phyloP scores from a whole-genome alignment of 495 filamentous ascomycete genomes.

The Glonium stellatum region DNA sequence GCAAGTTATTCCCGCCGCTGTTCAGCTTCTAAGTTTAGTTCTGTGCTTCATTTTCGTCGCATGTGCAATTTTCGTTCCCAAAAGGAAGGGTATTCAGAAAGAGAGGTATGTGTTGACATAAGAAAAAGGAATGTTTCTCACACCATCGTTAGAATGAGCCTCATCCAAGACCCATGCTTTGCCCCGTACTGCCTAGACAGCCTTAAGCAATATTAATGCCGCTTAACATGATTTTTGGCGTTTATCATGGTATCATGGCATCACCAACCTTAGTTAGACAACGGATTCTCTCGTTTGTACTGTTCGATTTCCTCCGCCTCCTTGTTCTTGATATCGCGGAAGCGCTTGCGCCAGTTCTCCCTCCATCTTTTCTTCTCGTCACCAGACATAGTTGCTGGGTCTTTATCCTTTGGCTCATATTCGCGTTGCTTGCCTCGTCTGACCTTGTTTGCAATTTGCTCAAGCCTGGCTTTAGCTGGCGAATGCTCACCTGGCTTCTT shows the following conservation, averaged over 20 bases:
- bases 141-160: background rate
- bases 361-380: slow-evolving; percentile 18
- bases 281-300: slow-evolving; percentile 13
- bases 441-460: slow-evolving; percentile 32
- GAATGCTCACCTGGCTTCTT: slow-evolving; percentile 25
- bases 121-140: background rate
- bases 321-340: slow-evolving; percentile 11
- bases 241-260: background rate
- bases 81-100: background rate
- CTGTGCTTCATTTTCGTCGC: background rate
- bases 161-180: background rate
- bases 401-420: slow-evolving; percentile 1
- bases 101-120: background rate
- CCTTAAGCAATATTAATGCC: background rate
- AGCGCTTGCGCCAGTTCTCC: slow-evolving; percentile 22
- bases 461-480: slow-evolving; percentile 33
- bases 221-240: background rate
- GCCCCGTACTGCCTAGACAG: background rate
- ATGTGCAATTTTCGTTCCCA: background rate
- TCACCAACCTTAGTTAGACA: background rate
- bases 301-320: slow-evolving; percentile 19
- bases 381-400: slow-evolving; percentile 17
- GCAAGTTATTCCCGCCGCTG: background rate
- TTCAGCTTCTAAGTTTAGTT: background rate
- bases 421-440: background rate